Percentiles rank a stretch among this genome's conserved stretches.
Conservation (phyloP, 805 yeast genomes). For the Maudiozyma turicensis region DNA sequence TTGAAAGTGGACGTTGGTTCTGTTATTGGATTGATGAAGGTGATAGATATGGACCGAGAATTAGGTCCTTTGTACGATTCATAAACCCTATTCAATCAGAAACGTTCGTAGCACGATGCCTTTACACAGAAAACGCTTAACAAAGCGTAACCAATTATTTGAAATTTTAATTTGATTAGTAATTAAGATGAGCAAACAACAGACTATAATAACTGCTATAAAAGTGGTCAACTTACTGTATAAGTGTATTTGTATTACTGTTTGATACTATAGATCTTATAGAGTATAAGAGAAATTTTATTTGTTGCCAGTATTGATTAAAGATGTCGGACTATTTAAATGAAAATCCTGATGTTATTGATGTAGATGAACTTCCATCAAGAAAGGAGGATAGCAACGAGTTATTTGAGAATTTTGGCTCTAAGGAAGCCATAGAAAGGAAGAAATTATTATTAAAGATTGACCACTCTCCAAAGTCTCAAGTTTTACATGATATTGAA, state of each 20-base stretch:
- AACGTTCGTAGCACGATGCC: no score
- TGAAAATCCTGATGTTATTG: slow-evolving; percentile 83
- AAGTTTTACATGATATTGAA: slow-evolving; percentile 21
- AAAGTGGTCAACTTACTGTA: neutral
- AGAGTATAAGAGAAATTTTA: neutral
- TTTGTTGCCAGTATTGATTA: neutral
- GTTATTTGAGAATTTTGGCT: slow-evolving; percentile 12
- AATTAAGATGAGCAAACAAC: neutral
- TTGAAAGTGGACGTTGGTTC: no score
- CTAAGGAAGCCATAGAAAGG: slow-evolving; percentile 12
- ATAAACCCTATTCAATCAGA: no score
- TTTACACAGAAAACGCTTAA: no score
- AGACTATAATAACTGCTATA: neutral
- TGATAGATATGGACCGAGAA: no score
- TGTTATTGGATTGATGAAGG: no score
- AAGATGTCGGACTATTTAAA: slow-evolving; percentile 74
- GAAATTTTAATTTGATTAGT: no score
- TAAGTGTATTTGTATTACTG: no score
- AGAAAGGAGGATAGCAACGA: slow-evolving; percentile 33
- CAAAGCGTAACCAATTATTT: no score
- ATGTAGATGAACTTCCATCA: slow-evolving; percentile 66
- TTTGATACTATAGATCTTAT: neutral
- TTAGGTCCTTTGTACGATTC: no score
- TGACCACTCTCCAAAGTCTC: slow-evolving; percentile 18
- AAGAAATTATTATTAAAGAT: slow-evolving; percentile 20